Percentiles rank a stretch among this genome's conserved stretches.
These are phyloP conservation scores for Ilex paraguariensis DNA, from an alignment of 305 asterid genomes.

Conservation along the genomic window DNA sequence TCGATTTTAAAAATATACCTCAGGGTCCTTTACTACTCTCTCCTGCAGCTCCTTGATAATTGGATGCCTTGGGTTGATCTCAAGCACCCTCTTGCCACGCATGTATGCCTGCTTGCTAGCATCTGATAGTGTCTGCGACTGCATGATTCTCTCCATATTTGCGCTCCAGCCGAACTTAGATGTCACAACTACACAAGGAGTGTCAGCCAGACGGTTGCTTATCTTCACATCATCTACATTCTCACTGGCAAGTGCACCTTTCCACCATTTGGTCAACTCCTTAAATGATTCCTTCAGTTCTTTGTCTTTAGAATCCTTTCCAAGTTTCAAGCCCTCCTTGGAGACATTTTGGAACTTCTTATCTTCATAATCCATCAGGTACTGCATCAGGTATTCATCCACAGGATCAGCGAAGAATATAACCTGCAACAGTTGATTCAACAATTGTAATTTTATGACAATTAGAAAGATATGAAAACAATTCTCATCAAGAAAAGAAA, in stretches of 20 bases:
- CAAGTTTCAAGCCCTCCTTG: constrained; percentile 85
- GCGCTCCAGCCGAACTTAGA: constrained; percentile 95
- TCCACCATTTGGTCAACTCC: constrained; percentile 95
- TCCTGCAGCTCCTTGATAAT: constrained; percentile 86
- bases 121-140: constrained; percentile 89
- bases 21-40: constrained; percentile 64
- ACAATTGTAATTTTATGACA: background rate
- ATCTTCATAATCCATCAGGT: constrained; percentile 92
- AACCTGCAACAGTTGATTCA: constrained; percentile 34
- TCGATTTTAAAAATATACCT: constrained; percentile 32
- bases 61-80: constrained; percentile 93
- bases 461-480: background rate
- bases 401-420: constrained; percentile 80
- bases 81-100: constrained; percentile 95
- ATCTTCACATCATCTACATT: constrained; percentile 88
- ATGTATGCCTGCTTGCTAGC: constrained; percentile 88
- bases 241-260: constrained; percentile 70
- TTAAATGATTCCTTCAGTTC: constrained; percentile 85
- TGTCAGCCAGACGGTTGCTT: constrained; percentile 85
- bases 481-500: too few relatives aligned
- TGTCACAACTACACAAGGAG: constrained; percentile 94
- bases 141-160: constrained; percentile 97
- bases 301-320: constrained; percentile 70
- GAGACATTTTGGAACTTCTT: constrained; percentile 93
- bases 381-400: constrained; percentile 93